phyloP scores from a whole-genome alignment of 192 early-diverging fungal genomes.

The Umbelopsis sp. region DNA sequence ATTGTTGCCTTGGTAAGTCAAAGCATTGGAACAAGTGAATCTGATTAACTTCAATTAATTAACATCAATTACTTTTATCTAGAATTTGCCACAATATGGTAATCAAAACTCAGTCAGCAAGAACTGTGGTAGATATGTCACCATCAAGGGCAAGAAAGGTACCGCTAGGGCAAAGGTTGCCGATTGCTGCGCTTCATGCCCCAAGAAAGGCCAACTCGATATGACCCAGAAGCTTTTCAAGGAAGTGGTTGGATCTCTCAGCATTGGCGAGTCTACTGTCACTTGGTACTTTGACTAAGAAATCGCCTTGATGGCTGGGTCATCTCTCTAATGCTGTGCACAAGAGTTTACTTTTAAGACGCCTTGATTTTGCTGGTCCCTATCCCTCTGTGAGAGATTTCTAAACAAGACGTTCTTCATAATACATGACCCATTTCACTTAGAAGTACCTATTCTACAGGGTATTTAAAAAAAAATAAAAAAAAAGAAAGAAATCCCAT shows the following conservation, averaged over 20 bases:
- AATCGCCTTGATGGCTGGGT: not conserved
- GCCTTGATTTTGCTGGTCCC: not conserved
- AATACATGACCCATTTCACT: not conserved
- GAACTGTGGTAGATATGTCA: slow-evolving; percentile 35
- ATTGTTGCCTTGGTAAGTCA: slow-evolving; percentile 39
- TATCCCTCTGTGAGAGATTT: slow-evolving; percentile 6
- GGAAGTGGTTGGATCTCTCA: slow-evolving; percentile 47
- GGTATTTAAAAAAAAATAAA: no score
- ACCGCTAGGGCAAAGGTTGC: slow-evolving; percentile 50
- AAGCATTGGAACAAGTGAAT: not conserved
- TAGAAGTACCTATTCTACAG: no score
- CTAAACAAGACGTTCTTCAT: not conserved
- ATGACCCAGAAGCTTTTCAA: slow-evolving; percentile 54
- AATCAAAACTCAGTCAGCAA: slow-evolving; percentile 25
- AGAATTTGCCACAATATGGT: slow-evolving; percentile 26
- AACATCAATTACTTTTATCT: not conserved
- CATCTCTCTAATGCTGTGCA: not conserved
- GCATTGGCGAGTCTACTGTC: slow-evolving; percentile 51
- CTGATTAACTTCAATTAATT: not conserved
- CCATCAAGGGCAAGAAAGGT: slow-evolving; percentile 40
- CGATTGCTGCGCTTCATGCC: slow-evolving; percentile 57
- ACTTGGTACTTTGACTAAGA: slow-evolving; percentile 50
- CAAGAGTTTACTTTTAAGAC: not conserved
- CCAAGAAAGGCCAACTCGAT: slow-evolving; percentile 48
- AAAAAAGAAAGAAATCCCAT: no score